Base-by-base conservation (phyloP, 176 grass and related monocot species). In the Panicum miliaceum region DNA sequence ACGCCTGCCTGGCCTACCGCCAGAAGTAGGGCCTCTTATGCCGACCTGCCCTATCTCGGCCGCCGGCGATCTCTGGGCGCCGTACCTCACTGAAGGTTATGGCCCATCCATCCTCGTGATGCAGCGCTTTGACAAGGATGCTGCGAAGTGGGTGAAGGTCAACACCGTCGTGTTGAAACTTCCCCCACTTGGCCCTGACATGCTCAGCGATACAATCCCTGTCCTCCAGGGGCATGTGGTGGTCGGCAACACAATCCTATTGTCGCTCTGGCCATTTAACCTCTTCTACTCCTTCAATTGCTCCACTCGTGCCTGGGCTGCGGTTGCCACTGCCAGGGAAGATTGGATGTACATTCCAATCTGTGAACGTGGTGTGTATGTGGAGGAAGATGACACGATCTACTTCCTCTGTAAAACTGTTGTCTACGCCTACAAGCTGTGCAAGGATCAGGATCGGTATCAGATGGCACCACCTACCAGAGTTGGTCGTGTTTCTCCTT, bases 261-360 rank as follows among this genome's bases (percentile, higher is more conserved):
- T 74, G 4, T 74, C 46, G 16, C 71, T 74, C 2, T 34, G 19
- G 26, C 71, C 71, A 11, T 74, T 20, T 34, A 16, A 53, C 29
- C 47, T 74, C 27, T 74, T 74, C 71, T 74, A 53, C 47, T 6
- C 8, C 16, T 74, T 74, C 47, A 4, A 52, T 19, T 73, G 71
- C 46, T 52, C 46, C 27, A 34, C 23, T 47, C 0, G 1, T 1
- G 16, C 48, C 14, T 74, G 26, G 46, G 47, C 47, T 4, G 16
- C 0, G 3, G 72, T 75, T 20, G 16, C 19, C 32, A 75, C 48
- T 18, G 0, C 0, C 8, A 2, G 35, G 26, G 0, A 4, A 11
- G 7, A 11, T 5, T 10, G n/a, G 57, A 9, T 0, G 0, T 54
- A 12, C 29, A 4, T 5, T 8, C 72, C 72, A 18, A 75, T 75